Evolutionary conservation across 2,329 filamentous ascomycete species (phyloP).

Genomic region (Beauveria medogensis): DNA sequence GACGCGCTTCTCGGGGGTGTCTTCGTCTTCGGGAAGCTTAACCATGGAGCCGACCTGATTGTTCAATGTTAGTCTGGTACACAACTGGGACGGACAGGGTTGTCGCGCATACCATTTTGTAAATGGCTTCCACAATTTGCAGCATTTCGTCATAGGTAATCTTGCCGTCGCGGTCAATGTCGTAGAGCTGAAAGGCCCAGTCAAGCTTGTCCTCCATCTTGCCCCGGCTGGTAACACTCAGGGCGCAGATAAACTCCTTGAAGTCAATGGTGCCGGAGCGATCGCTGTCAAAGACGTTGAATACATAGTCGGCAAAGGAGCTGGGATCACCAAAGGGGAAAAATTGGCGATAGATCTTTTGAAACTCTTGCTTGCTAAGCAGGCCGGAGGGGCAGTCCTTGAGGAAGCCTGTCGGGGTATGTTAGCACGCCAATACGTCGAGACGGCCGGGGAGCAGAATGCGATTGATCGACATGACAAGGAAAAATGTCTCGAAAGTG

Average conservation of each 20-base stretch:
- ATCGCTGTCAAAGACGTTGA: conserved; percentile 97
- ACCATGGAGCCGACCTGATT: conserved; percentile 94
- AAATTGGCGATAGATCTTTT: conserved; percentile 99
- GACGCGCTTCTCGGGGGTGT: conserved; percentile 97
- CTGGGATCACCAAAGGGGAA: conserved; percentile 97
- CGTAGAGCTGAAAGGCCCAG: conserved; percentile 98
- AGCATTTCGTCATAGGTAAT: conserved; percentile 99
- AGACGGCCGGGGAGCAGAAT: too few relatives aligned
- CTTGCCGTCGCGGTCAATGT: conserved; percentile 97
- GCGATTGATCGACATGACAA: too few relatives aligned
- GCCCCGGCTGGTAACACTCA: conserved; percentile 92
- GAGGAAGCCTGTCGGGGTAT: conserved; percentile 64
- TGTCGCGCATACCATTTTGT: conserved; percentile 79
- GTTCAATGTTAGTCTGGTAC: not conserved
- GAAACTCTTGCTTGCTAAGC: conserved; percentile 96
- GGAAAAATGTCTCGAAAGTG: too few relatives aligned
- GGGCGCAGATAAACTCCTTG: conserved; percentile 97
- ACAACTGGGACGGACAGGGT: not conserved
- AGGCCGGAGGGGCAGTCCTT: conserved; percentile 97
- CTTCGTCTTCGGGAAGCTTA: conserved; percentile 95
- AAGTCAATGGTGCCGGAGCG: conserved; percentile 98
- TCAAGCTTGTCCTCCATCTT: conserved; percentile 99
- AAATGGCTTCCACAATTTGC: conserved; percentile 96
- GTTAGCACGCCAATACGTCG: not conserved
- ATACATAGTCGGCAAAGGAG: conserved; percentile 97